Base-by-base conservation (phyloP, 352 stramenopile genomes). In the Pythium vanterpoolii region DNA sequence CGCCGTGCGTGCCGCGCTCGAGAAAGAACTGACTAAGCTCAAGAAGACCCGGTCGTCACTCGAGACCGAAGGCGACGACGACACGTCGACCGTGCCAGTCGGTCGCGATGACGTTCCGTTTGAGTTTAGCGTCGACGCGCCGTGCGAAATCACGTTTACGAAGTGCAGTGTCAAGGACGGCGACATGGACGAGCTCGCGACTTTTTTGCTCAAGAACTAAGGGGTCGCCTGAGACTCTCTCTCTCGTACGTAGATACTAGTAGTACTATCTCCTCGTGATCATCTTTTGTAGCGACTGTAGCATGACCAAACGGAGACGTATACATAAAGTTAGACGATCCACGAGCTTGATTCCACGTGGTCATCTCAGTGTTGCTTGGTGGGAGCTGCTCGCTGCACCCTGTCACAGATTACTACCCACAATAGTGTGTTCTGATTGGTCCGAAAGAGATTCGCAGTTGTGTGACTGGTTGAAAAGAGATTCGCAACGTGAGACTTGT, bases 21-120 rank as follows among this genome's bases (percentile, higher is more conserved):
- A 95, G 66, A 87, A 90, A 56, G 86, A 95, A 53, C 63, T 95
- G 46, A 92, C 81, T 31, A 78, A 95, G 56, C 72, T 95, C 33
- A 95, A 95, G 74, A 87, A 71, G 43, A 95, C 86, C 27, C 86
- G 86, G 63, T 90, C 83, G 64, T 95, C 86, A 38, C 69, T 95
- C 11, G 86, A 95, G 64, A 86, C 76, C 9, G 82, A 95, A 36
- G 85, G 83, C 45, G 83, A 95, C 36, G 83, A 93, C 4, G 78
- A 93, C 59, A 74, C 71, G 16, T 64, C 56, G 30, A 66, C 31
- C 5, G 80, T 95, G 33, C 86, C 86, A 4, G 81, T 95, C 11
- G 86, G 86, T 46, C 83, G 86, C 28, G 86, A 95, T 52, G 79
- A 72, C 60, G 68, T 69, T 14, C 38, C 80, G 44, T 95, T 95